Evolutionary conservation across 2,329 filamentous ascomycete genomes (phyloP), one percentile per base, ranked within the genome.

Genomic region (Hypoxylon sp.): DNA sequence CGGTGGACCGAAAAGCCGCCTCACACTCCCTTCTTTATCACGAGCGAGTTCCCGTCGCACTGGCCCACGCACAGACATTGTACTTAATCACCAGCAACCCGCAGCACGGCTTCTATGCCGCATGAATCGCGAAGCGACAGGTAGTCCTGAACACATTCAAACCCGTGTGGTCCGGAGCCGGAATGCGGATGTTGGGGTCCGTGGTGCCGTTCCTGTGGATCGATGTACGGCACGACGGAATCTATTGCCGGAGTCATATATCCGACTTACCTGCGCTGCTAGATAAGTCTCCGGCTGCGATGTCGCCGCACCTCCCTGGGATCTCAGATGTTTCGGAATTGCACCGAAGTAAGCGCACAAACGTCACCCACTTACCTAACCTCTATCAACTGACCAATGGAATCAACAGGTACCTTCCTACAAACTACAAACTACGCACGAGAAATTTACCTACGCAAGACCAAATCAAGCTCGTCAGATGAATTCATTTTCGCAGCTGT

Each of bases 61-160:
- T 44, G 17, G 40, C 3, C 2, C 40, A 22, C 17, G 17, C 66
- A 71, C n/a, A 69, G 71, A 11, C 4, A 14, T 20, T 50, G 20
- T 76, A 75, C 66, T n/a, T n/a, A 17, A 10, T 8, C 51, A 49
- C 37, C 57, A 72, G 4, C 71, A 72, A 30, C 53, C 68, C 20
- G 54, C 68, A 3, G 68, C 72, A 1, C 66, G 57, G 10, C 35
- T 62, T 2, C 61, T 77, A 1, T 33, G 65, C 54, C 60, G 30
- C 2, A 50, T 72, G 44, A 72, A 53, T 61, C 73, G 68, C 51
- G 74, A 76, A 66, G 70, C 74, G 73, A 20, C 17, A 33, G 1
- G 60, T 49, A 3, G 71, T 76, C 17, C 56, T 73, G 5, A 70
- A 73, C 55, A 51, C 69, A 10, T 56, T 68, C 22, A 64, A 63